phyloP scores from a whole-genome alignment of 1,284 basidiomycete species.

The Pyrrhoderma noxium region DNA sequence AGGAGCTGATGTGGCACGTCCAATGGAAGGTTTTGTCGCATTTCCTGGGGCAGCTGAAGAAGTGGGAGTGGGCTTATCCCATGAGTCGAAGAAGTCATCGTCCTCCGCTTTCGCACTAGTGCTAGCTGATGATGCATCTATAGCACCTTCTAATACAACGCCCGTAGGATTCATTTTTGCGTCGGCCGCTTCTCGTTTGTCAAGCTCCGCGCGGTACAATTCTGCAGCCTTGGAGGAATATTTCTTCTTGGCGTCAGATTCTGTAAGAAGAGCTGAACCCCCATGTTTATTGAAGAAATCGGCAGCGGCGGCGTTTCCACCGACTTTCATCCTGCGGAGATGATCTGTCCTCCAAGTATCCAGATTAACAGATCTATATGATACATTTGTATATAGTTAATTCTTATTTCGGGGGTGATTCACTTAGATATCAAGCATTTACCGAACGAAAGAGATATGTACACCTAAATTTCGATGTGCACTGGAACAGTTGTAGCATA shows the following conservation, averaged over 20 bases:
- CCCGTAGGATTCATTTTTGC: slow-evolving; percentile 52
- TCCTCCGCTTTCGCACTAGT: slow-evolving; percentile 45
- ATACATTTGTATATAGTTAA: too few species aligned
- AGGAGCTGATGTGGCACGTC: slow-evolving; percentile 37
- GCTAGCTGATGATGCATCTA: slow-evolving; percentile 36
- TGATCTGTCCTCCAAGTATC: slow-evolving; percentile 93
- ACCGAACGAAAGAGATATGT: slow-evolving; percentile 97
- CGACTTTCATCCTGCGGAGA: slow-evolving; percentile 93
- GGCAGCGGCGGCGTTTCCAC: slow-evolving; percentile 83
- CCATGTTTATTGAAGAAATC: slow-evolving; percentile 92
- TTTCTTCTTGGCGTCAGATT: slow-evolving; percentile 82
- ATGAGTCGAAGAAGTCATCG: slow-evolving; percentile 94
- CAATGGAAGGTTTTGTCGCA: slow-evolving; percentile 48
- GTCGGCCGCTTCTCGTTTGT: slow-evolving; percentile 78
- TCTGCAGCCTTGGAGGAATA: slow-evolving; percentile 82
- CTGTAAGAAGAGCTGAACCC: slow-evolving; percentile 60
- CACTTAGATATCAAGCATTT: too few species aligned
- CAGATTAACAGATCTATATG: slow-evolving; percentile 70
- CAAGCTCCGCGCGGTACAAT: slow-evolving; percentile 90
- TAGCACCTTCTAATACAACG: slow-evolving; percentile 72
- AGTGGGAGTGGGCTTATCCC: slow-evolving; percentile 79
- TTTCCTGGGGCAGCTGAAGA: slow-evolving; percentile 41
- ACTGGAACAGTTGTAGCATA: slow-evolving; percentile 96
- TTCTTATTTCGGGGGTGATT: too few species aligned
- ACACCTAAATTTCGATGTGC: slow-evolving; percentile 97